Conservation (phyloP, 495 filamentous ascomycete genomes). For the Chaetomium cochliodes region DNA sequence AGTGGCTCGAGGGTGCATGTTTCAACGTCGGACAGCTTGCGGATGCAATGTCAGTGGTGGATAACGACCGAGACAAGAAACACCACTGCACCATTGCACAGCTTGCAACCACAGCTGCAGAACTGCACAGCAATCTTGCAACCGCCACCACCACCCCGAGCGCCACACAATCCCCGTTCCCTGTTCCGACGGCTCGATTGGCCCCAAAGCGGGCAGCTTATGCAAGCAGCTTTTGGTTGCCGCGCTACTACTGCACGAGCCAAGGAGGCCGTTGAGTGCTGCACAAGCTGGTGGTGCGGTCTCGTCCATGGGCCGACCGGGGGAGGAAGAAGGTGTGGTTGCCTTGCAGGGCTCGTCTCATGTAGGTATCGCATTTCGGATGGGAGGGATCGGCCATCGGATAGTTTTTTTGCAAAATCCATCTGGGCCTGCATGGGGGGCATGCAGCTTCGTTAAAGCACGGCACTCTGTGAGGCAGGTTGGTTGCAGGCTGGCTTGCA, state of each 20-base stretch:
- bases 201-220: background rate
- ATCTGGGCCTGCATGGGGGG: conserved; percentile 5
- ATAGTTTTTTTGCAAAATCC: conserved; percentile 12
- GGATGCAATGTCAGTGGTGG: background rate
- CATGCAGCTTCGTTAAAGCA: background rate
- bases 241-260: conserved; percentile 12
- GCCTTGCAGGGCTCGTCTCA: conserved; percentile 14
- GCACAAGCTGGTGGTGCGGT: too few species aligned
- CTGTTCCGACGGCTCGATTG: conserved; percentile 2
- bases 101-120: too few species aligned
- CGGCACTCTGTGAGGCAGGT: background rate
- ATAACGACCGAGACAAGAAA: background rate
- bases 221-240: background rate
- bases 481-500: too few species aligned
- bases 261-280: background rate
- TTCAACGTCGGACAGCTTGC: background rate
- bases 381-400: conserved; percentile 6
- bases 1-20: background rate
- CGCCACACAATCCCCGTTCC: background rate
- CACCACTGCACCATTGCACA: background rate
- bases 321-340: conserved; percentile 1
- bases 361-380: conserved; percentile 14
- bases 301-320: background rate
- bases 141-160: background rate
- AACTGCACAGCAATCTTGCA: background rate